Base-by-base conservation (phyloP, 2,329 filamentous ascomycete species). In the Huntiella abstrusa region DNA sequence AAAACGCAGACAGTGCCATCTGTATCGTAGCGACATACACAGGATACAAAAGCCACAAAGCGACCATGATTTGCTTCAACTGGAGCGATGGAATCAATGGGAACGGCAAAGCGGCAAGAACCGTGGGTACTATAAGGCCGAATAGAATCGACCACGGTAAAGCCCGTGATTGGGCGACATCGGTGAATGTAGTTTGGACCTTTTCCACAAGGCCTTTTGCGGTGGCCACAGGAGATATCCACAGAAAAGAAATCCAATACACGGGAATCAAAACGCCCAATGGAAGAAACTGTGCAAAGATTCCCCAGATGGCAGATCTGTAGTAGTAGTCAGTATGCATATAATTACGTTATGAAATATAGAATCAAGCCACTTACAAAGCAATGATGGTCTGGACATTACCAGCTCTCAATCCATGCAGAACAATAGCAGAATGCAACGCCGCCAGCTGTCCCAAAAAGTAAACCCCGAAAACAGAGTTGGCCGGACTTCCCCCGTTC, bases 21-120 rank as follows among this genome's bases (percentile, higher is more conserved):
- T 54, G 54, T 3, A 35, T 15, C 3, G 51, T 4, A 34, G 44
- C 38, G 6, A 53, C 51, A 41, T 49, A 53, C 7, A 55, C 7
- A 1, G 55, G 55, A 36, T 55, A 55, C 11, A 49, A 35, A 22
- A 55, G 54, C 55, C 55, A 56, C 1, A 53, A 13, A 1, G 51
- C 53, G 7, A 56, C 37, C 1, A 51, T 42, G 19, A 52, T n/a
- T 36, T 54, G 53, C 15, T 53, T 51, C 13, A 41, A 46, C 10
- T 51, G 48, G 13, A 44, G 43, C 1, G 51, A 46, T 37, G 54
- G 43, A 19, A 52, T 3, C 4, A n/a, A 12, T 4, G 53, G 49
- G 7, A 49, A 45, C 1, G 53, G 52, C 3, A 57, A 47, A 15
- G 43, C 46, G 12, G 42, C 28, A 1, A 55, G 41, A 33, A 52